Percentiles rank a stretch among this genome's conserved stretches.
Conservation (phyloP, 2,329 filamentous ascomycete genomes). For the Beauveria bassiana region DNA sequence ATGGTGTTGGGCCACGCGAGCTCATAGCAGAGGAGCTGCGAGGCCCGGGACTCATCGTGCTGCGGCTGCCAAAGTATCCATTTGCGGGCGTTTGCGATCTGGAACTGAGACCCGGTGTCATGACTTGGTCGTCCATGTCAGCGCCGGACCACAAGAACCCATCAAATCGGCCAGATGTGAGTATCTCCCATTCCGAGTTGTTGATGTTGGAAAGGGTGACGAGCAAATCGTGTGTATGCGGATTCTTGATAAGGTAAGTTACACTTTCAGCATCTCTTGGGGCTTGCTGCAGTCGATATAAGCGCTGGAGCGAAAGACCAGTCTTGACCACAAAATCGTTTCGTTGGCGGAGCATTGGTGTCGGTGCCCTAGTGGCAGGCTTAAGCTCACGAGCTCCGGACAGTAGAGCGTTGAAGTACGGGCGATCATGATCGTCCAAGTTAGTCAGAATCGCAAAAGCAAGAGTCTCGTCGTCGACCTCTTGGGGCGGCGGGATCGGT, state of each 20-base stretch:
- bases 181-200: constrained; percentile 90
- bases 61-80: constrained; percentile 33
- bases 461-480: constrained; percentile 89
- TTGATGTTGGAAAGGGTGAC: constrained; percentile 83
- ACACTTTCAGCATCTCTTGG: constrained; percentile 83
- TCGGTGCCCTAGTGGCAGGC: constrained; percentile 56
- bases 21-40: constrained; percentile 34
- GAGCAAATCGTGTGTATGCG: constrained; percentile 74
- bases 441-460: constrained; percentile 91
- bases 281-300: constrained; percentile 66
- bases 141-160: constrained; percentile 93
- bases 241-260: constrained; percentile 78
- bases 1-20: constrained; percentile 41
- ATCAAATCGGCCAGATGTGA: constrained; percentile 88
- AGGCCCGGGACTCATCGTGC: constrained; percentile 31
- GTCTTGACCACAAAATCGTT: constrained; percentile 69
- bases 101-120: constrained; percentile 37
- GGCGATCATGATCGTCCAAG: constrained; percentile 65
- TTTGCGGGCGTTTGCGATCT: constrained; percentile 47
- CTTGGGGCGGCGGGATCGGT: constrained; percentile 68
- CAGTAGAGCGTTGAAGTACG: constrained; percentile 75
- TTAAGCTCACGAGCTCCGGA: constrained; percentile 51
- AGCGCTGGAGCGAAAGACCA: constrained; percentile 69
- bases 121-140: constrained; percentile 46
- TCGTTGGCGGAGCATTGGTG: constrained; percentile 56